Evolutionary conservation across 2,329 filamentous ascomycete genomes (phyloP).

Genomic region (Colletotrichum scovillei): DNA sequence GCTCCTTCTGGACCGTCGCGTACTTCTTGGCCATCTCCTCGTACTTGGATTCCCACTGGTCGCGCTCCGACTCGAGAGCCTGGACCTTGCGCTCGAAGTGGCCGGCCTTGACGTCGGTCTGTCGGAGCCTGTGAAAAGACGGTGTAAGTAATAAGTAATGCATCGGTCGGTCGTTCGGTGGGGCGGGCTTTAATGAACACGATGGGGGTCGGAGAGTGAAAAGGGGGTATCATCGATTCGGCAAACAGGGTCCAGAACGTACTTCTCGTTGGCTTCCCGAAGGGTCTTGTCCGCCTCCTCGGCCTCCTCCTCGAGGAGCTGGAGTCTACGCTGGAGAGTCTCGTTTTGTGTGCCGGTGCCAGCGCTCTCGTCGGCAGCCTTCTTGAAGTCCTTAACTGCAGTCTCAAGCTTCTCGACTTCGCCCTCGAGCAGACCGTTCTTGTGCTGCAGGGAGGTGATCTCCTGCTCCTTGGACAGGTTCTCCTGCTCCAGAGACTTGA

Average conservation of each 20-base stretch:
- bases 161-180: constrained; percentile 23
- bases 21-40: constrained; percentile 98
- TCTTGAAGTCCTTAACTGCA: constrained; percentile 87
- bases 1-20: constrained; percentile 83
- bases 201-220: neutral
- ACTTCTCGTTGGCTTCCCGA: constrained; percentile 99
- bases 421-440: constrained; percentile 88
- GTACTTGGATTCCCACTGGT: constrained; percentile 97
- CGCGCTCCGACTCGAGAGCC: constrained; percentile 89
- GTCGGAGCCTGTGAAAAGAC: constrained; percentile 78
- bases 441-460: constrained; percentile 95
- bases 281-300: constrained; percentile 97
- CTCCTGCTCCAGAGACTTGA: constrained; percentile 94
- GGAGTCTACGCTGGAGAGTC: constrained; percentile 88
- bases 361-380: constrained; percentile 83
- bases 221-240: constrained; percentile 26
- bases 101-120: constrained; percentile 98
- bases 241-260: constrained; percentile 54
- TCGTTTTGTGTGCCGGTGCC: constrained; percentile 91
- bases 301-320: constrained; percentile 97
- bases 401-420: constrained; percentile 95
- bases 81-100: constrained; percentile 99
- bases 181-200: constrained; percentile 30
- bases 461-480: constrained; percentile 97
- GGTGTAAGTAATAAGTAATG: constrained; percentile 33